These are phyloP conservation scores for Neonectria coccinea DNA, from an alignment of 2,329 filamentous ascomycete genomes.

Conservation along the genomic window DNA sequence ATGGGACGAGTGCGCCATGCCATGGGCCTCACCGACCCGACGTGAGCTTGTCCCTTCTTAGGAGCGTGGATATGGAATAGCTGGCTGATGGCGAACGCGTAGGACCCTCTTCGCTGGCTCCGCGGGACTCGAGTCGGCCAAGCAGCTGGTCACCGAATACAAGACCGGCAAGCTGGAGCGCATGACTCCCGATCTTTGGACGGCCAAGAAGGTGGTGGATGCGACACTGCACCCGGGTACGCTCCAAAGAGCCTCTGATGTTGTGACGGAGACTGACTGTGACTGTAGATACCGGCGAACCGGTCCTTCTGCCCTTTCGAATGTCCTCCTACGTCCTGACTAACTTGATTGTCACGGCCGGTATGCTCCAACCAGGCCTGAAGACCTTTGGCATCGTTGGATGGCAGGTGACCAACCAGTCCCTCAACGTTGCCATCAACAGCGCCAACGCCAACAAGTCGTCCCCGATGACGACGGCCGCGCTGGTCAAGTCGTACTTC, in stretches of 20 bases:
- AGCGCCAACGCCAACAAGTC: conserved; percentile 98
- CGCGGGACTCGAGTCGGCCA: conserved; percentile 85
- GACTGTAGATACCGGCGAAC: conserved; percentile 84
- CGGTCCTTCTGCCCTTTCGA: conserved; percentile 93
- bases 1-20: conserved; percentile 94
- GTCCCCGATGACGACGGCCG: conserved; percentile 82
- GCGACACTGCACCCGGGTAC: conserved; percentile 94
- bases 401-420: conserved; percentile 98
- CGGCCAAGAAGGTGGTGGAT: conserved; percentile 96
- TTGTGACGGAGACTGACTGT: conserved; percentile 26
- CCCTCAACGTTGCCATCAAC: conserved; percentile 98
- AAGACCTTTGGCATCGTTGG: conserved; percentile 84
- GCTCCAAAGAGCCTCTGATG: conserved; percentile 35
- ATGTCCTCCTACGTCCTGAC: conserved; percentile 97
- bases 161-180: conserved; percentile 82
- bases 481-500: conserved; percentile 89
- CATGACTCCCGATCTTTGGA: conserved; percentile 94
- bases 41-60: conserved; percentile 69
- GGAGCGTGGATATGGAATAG: not conserved
- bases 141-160: conserved; percentile 83
- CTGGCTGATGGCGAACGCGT: conserved; percentile 28
- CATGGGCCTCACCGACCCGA: conserved; percentile 90
- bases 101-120: conserved; percentile 89
- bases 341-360: conserved; percentile 93
- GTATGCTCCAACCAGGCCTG: conserved; percentile 94